Conservation (phyloP, 2,329 filamentous ascomycete genomes). For the Penicillium sp. region DNA sequence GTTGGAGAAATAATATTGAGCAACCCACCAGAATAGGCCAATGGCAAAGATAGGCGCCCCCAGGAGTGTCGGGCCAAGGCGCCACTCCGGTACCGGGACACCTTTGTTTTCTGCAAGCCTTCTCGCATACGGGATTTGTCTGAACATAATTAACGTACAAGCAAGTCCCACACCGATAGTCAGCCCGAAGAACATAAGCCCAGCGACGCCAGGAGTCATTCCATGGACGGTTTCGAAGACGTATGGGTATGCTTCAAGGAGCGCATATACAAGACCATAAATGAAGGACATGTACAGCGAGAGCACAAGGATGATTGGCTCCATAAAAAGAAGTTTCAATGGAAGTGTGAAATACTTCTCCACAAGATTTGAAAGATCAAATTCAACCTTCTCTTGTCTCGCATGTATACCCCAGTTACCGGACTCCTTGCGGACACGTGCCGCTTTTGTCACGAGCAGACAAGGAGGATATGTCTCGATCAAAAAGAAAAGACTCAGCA, state of each 20-base stretch:
- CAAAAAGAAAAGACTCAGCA: constrained; percentile 42
- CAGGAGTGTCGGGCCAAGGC: constrained; percentile 25
- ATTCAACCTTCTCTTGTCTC: constrained; percentile 52
- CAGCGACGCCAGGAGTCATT: constrained; percentile 30
- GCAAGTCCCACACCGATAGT: constrained; percentile 25
- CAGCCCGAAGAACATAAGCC: constrained; percentile 34
- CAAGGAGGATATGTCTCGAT: constrained; percentile 57
- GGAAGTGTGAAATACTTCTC: constrained; percentile 50
- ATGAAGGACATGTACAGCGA: constrained; percentile 36
- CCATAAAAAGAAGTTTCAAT: constrained; percentile 36
- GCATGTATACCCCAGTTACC: constrained; percentile 60
- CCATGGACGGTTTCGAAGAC: constrained; percentile 32
- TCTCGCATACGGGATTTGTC: constrained; percentile 25
- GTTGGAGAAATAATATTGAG: not conserved
- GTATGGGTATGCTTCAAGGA: constrained; percentile 31
- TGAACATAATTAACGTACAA: constrained; percentile 26
- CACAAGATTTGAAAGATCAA: constrained; percentile 48
- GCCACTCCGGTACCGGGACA: constrained; percentile 30
- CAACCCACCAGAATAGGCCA: constrained; percentile 36
- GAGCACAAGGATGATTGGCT: constrained; percentile 39
- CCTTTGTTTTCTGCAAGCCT: constrained; percentile 26
- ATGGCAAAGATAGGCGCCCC: constrained; percentile 34
- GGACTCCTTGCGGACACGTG: constrained; percentile 51
- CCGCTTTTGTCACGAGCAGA: constrained; percentile 55
- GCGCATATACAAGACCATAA: constrained; percentile 31